These are phyloP conservation scores for Collybia sordida DNA, from an alignment of 768 basidiomycete genomes.

Conservation along the genomic window DNA sequence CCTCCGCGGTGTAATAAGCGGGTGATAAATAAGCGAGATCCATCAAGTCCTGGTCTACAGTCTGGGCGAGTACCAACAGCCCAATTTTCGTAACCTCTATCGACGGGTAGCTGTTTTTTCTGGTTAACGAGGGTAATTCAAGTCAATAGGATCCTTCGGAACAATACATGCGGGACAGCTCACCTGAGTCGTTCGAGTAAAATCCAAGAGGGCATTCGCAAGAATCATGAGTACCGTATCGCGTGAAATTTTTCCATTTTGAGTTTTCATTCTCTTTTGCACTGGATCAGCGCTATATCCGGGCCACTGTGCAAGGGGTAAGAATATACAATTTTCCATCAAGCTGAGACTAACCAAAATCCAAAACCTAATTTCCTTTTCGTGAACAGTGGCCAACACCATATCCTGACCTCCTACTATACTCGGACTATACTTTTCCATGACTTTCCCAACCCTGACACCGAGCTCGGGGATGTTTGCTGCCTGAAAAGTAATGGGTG, in stretches of 20 bases:
- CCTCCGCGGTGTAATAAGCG: constrained; percentile 37
- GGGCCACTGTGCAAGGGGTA: constrained; percentile 39
- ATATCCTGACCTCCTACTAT: constrained; percentile 20
- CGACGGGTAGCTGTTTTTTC: constrained; percentile 24
- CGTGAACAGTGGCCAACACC: constrained; percentile 14
- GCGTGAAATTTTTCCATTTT: constrained; percentile 29
- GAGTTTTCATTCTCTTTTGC: constrained; percentile 36
- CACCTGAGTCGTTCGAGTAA: constrained; percentile 29
- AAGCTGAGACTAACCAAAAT: constrained; percentile 26
- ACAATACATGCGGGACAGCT: constrained; percentile 5
- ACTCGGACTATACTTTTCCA: constrained; percentile 13
- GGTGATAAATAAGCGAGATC: constrained; percentile 36
- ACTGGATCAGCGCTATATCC: constrained; percentile 39
- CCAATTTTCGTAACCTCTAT: constrained; percentile 40
- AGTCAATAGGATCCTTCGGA: background rate
- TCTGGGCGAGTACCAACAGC: constrained; percentile 21
- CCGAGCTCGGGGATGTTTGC: constrained; percentile 26
- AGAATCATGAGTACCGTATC: constrained; percentile 28
- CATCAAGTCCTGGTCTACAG: constrained; percentile 16
- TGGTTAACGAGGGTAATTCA: constrained; percentile 5
- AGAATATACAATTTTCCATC: background rate
- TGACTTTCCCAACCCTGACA: constrained; percentile 26
- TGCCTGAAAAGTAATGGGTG: constrained; percentile 29
- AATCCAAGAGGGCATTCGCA: constrained; percentile 28
- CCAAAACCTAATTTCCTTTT: constrained; percentile 32